Percentiles rank a stretch among this genome's conserved stretches.
These are phyloP conservation scores for Boletus edulis DNA, from an alignment of 768 basidiomycete genomes.

Conservation along the genomic window DNA sequence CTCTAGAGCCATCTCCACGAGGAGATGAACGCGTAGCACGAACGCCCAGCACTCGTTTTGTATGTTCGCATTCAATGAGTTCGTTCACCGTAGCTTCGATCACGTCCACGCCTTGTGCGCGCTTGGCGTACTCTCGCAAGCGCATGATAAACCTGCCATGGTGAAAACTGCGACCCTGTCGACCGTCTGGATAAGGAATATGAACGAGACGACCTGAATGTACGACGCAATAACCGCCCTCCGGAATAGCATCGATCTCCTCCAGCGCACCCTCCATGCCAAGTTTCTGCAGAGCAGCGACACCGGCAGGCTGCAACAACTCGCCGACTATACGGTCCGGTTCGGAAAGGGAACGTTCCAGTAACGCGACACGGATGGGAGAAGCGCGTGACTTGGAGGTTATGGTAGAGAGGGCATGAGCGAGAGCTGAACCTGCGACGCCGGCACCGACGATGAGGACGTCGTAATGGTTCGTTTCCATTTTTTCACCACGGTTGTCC, in stretches of 20 bases:
- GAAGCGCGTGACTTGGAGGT: constrained; percentile 39
- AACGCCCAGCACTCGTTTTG: constrained; percentile 63
- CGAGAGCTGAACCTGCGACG: constrained; percentile 83
- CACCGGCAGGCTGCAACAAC: constrained; percentile 91
- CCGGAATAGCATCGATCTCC: constrained; percentile 83
- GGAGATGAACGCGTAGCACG: constrained; percentile 48
- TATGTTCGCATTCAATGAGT: constrained; percentile 57
- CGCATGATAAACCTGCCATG: constrained; percentile 88
- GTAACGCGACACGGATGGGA: constrained; percentile 74
- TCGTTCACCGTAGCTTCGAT: constrained; percentile 84
- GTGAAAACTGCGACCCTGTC: constrained; percentile 86
- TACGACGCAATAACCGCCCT: constrained; percentile 83
- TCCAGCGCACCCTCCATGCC: constrained; percentile 76
- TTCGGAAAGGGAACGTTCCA: constrained; percentile 89
- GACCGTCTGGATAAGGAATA: constrained; percentile 78
- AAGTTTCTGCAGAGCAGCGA: constrained; percentile 69
- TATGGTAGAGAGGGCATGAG: constrained; percentile 73
- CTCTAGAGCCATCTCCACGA: constrained; percentile 26
- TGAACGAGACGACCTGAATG: constrained; percentile 62
- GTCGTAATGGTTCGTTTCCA: constrained; percentile 49
- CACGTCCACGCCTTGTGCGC: constrained; percentile 66
- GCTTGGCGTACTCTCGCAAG: constrained; percentile 63
- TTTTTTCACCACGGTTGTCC: constrained; percentile 1
- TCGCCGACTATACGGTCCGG: constrained; percentile 98
- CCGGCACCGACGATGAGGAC: constrained; percentile 91